These are phyloP conservation scores for Metschnikowia anglica DNA, from an alignment of 805 yeast species.

Conservation along the genomic window DNA sequence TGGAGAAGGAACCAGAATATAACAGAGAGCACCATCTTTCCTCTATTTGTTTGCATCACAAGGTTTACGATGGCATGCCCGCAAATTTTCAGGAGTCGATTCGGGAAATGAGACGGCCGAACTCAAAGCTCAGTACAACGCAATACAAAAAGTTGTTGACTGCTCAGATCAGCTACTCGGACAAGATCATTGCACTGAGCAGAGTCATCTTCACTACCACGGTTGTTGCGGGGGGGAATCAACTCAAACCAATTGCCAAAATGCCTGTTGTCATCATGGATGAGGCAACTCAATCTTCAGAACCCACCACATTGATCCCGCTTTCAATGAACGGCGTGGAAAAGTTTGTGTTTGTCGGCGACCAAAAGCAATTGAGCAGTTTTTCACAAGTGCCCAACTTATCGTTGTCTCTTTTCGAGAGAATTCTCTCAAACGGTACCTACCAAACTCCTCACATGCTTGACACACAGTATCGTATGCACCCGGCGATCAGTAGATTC, in stretches of 20 bases:
- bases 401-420: conserved; percentile 66
- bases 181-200: conserved; percentile 49
- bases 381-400: conserved; percentile 67
- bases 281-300: conserved; percentile 76
- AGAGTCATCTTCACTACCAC: conserved; percentile 69
- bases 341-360: conserved; percentile 71
- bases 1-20: conserved; percentile 62
- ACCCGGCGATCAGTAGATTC: conserved; percentile 59
- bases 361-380: conserved; percentile 71
- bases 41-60: conserved; percentile 63
- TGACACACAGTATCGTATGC: conserved; percentile 70
- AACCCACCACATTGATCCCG: conserved; percentile 69
- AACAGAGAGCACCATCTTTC: conserved; percentile 54
- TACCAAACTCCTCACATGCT: conserved; percentile 64
- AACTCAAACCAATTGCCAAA: conserved; percentile 52
- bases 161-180: conserved; percentile 43
- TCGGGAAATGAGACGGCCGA: conserved; percentile 39
- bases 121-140: conserved; percentile 26
- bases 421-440: conserved; percentile 61
- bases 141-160: conserved; percentile 52
- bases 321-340: conserved; percentile 63
- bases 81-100: conserved; percentile 42
- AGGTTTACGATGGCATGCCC: conserved; percentile 51
- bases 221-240: conserved; percentile 64
- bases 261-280: conserved; percentile 74